Evolutionary conservation across 345 rosid genomes (phyloP).

Genomic region (Schrenkiella parvula): DNA sequence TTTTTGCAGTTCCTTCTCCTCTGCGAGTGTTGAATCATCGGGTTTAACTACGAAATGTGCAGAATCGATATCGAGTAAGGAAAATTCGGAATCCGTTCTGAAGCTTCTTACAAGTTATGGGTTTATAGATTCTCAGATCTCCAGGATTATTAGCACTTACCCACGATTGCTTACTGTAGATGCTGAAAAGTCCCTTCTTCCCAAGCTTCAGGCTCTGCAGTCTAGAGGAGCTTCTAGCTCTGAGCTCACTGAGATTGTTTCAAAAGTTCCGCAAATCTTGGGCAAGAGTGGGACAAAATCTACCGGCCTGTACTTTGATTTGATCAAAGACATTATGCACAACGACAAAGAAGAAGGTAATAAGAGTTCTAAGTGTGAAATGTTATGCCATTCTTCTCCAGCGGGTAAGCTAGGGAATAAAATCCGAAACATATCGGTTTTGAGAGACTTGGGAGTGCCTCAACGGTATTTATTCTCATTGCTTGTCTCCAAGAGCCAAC

Average conservation of each 20-base stretch:
- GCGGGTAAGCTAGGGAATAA: background rate
- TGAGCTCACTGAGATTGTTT: background rate
- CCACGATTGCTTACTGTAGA: background rate
- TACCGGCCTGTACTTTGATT: background rate
- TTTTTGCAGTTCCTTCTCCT: background rate
- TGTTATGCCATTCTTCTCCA: background rate
- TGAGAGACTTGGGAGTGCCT: constrained; percentile 25
- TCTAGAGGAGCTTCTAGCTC: background rate
- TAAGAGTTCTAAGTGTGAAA: background rate
- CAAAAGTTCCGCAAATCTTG: constrained; percentile 11
- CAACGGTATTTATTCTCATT: background rate
- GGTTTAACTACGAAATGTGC: constrained; percentile 17
- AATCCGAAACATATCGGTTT: background rate
- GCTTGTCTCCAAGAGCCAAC: background rate
- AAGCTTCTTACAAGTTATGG: constrained; percentile 17
- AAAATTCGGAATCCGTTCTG: constrained; percentile 1
- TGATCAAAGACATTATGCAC: background rate
- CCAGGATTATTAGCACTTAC: background rate
- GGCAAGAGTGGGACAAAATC: background rate
- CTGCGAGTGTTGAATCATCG: constrained; percentile 9
- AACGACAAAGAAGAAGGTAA: background rate
- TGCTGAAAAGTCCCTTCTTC: background rate
- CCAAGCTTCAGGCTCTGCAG: background rate
- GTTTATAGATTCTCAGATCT: constrained; percentile 27
- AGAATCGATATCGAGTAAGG: constrained; percentile 4